Evolutionary conservation across 306 rosid species (phyloP), one percentile per base, ranked within the genome.

Genomic region (Vicia villosa): DNA sequence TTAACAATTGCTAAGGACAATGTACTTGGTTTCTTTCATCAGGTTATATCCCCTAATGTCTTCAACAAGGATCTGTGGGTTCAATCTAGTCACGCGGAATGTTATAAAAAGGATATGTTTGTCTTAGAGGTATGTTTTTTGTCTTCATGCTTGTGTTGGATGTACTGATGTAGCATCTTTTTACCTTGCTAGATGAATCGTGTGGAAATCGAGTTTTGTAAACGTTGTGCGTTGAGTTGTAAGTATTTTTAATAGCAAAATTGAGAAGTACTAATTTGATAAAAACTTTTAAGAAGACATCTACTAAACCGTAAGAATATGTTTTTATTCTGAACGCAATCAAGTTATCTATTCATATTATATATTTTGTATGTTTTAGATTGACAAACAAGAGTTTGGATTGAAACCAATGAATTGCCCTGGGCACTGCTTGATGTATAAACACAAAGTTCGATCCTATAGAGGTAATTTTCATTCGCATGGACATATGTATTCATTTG

Each of bases 391-490:
- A 50, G 96, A 93, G 76, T 93, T 88, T 82, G 98, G 98, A 72
- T 63, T 93, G 86, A 93, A 93, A 81, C 97, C 98, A 28, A 93
- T 86, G 97, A 93, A 93, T 81, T 90, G 98, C 83, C 97, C 96
- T 0, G 98, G 97, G 22, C 98, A 93, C 69, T 93, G 98, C 83
- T 79, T 93, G 79, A 85, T 90, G 90, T 93, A 90, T 77, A 88
- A 93, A 68, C 96, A 90, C 63, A 82, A 94, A 82, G 97, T 90
- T 75, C 96, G 94, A 42, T 93, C 97, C 12, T 93, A 93, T 67
- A 86, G 94, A 82, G 97, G 96, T 87, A 74, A 63, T 69, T 38
- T 72, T 42, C 56, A 51, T 54, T 69, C 26, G 7, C 52, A 22
- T 28, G 5, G 50, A 54, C 17, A 68, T 17, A 34, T 72, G 66